Conservation (phyloP, 768 basidiomycete genomes). For the Coprinellus aureogranulatus region DNA sequence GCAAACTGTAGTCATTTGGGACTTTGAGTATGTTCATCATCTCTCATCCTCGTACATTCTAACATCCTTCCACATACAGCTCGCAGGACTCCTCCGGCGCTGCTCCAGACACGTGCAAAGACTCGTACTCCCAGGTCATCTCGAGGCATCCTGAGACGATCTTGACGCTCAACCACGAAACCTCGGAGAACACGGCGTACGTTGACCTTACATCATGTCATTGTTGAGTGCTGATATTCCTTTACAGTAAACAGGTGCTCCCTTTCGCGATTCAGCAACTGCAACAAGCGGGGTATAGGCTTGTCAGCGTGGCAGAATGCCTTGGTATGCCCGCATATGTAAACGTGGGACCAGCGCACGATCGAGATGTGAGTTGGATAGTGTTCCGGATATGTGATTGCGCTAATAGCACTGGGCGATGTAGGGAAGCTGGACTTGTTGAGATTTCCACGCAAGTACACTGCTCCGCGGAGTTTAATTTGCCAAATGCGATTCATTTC, state of each 20-base stretch:
- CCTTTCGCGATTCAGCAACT: slow-evolving; percentile 39
- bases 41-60: not conserved
- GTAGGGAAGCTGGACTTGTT: too few species aligned
- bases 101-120: slow-evolving; percentile 26
- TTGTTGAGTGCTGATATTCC: slow-evolving; percentile 22
- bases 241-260: slow-evolving; percentile 24
- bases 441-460: too few species aligned
- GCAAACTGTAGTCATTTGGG: slow-evolving; percentile 36
- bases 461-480: too few species aligned
- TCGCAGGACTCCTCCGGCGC: slow-evolving; percentile 38
- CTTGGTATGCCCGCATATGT: slow-evolving; percentile 38
- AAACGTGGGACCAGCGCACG: slow-evolving; percentile 26
- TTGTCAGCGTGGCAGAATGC: slow-evolving; percentile 45
- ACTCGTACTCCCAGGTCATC: slow-evolving; percentile 25
- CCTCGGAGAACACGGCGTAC: slow-evolving; percentile 22
- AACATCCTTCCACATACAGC: slow-evolving; percentile 20
- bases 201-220: slow-evolving; percentile 5
- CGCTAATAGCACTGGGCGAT: too few species aligned
- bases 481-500: too few species aligned
- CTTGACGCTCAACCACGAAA: slow-evolving; percentile 42
- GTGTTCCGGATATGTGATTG: too few species aligned
- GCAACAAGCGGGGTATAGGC: slow-evolving; percentile 37
- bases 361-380: slow-evolving; percentile 34
- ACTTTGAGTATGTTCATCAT: slow-evolving; percentile 29
- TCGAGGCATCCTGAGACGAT: slow-evolving; percentile 31